Conservation (phyloP, 345 rosid species). For the Raphanus raphanistrum region DNA sequence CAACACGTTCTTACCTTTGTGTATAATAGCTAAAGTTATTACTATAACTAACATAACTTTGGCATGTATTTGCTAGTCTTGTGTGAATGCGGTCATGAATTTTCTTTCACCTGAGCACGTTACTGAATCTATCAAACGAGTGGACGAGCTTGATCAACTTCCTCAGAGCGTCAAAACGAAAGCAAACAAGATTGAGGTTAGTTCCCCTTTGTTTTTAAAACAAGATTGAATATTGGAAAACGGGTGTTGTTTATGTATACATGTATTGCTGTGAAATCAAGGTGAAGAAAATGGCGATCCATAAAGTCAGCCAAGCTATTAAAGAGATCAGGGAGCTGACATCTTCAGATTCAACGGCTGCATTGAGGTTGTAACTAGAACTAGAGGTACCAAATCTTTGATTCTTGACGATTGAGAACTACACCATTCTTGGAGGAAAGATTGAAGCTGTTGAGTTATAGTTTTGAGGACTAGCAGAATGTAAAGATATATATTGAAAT, state of each 20-base stretch:
- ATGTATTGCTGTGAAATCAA: slow-evolving; percentile 35
- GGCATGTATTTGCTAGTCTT: slow-evolving; percentile 55
- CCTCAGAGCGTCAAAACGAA: slow-evolving; percentile 66
- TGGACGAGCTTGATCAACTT: slow-evolving; percentile 66
- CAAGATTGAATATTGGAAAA: slow-evolving; percentile 50
- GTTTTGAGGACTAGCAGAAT: slow-evolving; percentile 26
- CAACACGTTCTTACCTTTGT: background rate
- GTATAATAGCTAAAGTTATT: background rate
- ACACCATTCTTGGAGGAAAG: slow-evolving; percentile 10
- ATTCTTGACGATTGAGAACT: slow-evolving; percentile 29
- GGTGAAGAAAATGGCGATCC: slow-evolving; percentile 85
- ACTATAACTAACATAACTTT: background rate
- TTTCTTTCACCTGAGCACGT: slow-evolving; percentile 88
- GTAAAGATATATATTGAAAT: slow-evolving; percentile 23
- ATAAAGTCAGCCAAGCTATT: slow-evolving; percentile 61
- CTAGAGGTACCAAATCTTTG: slow-evolving; percentile 30
- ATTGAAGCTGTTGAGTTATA: slow-evolving; percentile 23
- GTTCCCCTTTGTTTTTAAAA: slow-evolving; percentile 20
- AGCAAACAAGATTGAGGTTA: slow-evolving; percentile 70
- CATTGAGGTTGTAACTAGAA: slow-evolving; percentile 24
- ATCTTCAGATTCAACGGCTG: slow-evolving; percentile 30
- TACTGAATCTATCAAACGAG: slow-evolving; percentile 56
- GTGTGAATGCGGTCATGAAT: slow-evolving; percentile 81
- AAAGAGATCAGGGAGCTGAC: slow-evolving; percentile 76
- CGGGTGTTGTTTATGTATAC: background rate